phyloP scores from a whole-genome alignment of 2,329 filamentous ascomycete genomes.

The Metarhizium anisopliae region DNA sequence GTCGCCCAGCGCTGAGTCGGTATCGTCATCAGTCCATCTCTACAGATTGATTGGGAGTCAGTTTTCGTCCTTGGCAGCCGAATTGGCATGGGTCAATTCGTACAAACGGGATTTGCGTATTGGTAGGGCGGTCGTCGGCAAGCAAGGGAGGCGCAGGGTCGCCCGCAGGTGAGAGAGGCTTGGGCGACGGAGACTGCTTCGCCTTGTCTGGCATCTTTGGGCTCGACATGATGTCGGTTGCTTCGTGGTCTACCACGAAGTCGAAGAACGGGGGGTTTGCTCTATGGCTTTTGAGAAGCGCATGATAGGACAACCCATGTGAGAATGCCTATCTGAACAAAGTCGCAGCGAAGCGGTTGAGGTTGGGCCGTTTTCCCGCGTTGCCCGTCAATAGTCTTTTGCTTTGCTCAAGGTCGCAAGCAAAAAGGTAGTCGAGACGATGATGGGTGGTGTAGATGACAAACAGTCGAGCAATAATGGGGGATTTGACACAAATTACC shows the following conservation, averaged over 20 bases:
- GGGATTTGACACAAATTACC: neutral
- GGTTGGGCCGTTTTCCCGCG: neutral
- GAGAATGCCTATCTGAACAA: neutral
- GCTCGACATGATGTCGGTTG: neutral
- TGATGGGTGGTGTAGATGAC: neutral
- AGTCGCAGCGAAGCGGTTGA: neutral
- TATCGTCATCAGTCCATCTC: conserved; percentile 11
- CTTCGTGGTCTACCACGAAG: neutral
- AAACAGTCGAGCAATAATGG: neutral
- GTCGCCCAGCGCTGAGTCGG: conserved; percentile 13
- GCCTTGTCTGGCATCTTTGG: neutral
- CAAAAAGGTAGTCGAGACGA: too few relatives aligned
- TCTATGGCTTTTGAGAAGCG: neutral
- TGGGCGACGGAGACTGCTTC: neutral
- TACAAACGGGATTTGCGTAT: conserved; percentile 12
- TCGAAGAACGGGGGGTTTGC: neutral
- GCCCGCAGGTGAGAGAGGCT: neutral
- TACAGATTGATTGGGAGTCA: neutral
- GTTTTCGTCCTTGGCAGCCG: neutral
- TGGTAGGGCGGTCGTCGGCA: conserved; percentile 1
- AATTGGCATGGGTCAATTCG: neutral
- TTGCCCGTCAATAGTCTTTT: neutral
- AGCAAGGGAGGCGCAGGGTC: neutral
- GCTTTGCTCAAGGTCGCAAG: too few relatives aligned
- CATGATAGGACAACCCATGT: neutral